Evolutionary conservation across 345 rosid species (phyloP).

Genomic region (Aquilaria yunnanensis): DNA sequence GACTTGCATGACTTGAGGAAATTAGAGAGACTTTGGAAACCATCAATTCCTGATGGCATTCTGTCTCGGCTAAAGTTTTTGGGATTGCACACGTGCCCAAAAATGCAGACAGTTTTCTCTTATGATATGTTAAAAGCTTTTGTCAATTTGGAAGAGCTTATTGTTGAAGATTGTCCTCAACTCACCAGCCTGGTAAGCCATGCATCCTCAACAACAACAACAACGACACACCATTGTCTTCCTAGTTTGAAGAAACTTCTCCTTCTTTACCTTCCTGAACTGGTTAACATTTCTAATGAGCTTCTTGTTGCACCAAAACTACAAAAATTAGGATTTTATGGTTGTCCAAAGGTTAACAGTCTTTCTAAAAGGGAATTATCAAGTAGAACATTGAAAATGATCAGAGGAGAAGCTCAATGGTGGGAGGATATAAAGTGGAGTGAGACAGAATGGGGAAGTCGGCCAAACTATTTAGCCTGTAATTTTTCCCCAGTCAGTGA

Average conservation of each 20-base stretch:
- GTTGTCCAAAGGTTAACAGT: slow-evolving; percentile 4
- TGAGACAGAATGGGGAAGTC: background rate
- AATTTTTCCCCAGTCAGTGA: background rate
- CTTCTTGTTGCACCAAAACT: slow-evolving; percentile 5
- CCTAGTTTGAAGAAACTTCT: slow-evolving; percentile 3
- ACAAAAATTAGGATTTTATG: slow-evolving; percentile 3
- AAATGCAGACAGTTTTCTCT: slow-evolving; percentile 5
- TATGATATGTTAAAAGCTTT: slow-evolving; percentile 3
- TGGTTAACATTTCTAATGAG: slow-evolving; percentile 4
- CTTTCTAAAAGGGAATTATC: background rate
- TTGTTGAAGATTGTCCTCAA: slow-evolving; percentile 13
- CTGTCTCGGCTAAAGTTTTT: slow-evolving; percentile 19
- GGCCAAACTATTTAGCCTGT: background rate
- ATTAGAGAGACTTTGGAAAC: slow-evolving; percentile 13
- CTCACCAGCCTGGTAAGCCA: background rate
- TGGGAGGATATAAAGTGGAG: slow-evolving; percentile 10
- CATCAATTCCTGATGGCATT: slow-evolving; percentile 1
- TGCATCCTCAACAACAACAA: background rate
- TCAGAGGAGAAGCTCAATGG: slow-evolving; percentile 10
- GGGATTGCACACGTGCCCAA: slow-evolving; percentile 4
- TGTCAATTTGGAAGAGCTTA: slow-evolving; percentile 10
- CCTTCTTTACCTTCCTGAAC: slow-evolving; percentile 11
- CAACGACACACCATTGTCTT: background rate
- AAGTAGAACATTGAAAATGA: background rate
- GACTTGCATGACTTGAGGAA: slow-evolving; percentile 14